Evolutionary conservation across 306 rosid genomes (phyloP).

Genomic region (Cucumis cinereus): DNA sequence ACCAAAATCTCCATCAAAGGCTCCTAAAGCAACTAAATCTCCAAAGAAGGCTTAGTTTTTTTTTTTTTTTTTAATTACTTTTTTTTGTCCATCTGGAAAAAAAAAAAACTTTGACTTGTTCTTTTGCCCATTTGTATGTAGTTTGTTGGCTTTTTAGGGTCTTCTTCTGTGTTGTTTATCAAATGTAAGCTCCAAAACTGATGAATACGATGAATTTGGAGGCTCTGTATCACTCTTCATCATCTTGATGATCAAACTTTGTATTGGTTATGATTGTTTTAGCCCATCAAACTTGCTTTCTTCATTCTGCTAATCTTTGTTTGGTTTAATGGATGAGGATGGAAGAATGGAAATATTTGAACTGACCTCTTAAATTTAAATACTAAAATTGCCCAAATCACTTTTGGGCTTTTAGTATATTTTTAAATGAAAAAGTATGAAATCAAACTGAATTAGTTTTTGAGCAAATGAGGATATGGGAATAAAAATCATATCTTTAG

Average conservation of each 20-base stretch:
- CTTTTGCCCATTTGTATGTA: slow-evolving; percentile 23
- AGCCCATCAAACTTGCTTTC: not conserved
- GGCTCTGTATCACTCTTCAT: not conserved
- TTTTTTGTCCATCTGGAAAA: not conserved
- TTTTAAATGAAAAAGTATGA: no score
- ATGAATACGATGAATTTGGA: not conserved
- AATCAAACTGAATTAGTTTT: no score
- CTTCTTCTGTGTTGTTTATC: not conserved
- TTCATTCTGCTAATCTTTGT: not conserved
- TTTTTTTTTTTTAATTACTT: no score
- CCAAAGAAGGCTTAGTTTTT: slow-evolving; percentile 45
- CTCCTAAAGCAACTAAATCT: slow-evolving; percentile 49
- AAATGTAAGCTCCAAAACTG: not conserved
- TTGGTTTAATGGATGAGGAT: not conserved
- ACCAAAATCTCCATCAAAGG: slow-evolving; percentile 57
- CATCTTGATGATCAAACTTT: not conserved
- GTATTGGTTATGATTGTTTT: not conserved
- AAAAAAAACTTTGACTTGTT: not conserved
- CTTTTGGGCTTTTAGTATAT: no score
- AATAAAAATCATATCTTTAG: no score
- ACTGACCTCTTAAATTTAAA: not conserved
- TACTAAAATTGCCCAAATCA: no score
- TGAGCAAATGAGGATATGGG: no score
- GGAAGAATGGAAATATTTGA: not conserved
- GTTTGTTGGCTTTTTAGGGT: slow-evolving; percentile 2